phyloP scores from a whole-genome alignment of 106 monocot genomes.

The Apostasia shenzhenica region DNA sequence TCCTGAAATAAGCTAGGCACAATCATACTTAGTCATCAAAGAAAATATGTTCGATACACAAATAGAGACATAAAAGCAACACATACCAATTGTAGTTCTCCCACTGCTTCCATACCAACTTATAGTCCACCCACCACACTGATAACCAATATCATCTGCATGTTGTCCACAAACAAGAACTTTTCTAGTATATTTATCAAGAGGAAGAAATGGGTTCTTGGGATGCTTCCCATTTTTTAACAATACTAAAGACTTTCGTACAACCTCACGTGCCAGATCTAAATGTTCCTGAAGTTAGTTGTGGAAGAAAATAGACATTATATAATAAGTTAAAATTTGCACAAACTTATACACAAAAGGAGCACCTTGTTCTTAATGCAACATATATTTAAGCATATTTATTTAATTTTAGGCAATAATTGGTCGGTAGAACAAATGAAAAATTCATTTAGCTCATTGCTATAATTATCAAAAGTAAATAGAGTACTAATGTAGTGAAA shows the following conservation, averaged over 20 bases:
- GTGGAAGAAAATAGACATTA: not conserved
- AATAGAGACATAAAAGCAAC: too few species aligned
- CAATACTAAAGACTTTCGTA: slow-evolving; percentile 74
- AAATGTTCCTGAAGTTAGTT: slow-evolving; percentile 54
- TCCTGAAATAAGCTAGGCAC: too few species aligned
- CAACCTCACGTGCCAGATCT: slow-evolving; percentile 66
- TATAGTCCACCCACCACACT: slow-evolving; percentile 94
- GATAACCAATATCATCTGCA: slow-evolving; percentile 86
- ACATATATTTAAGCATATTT: too few species aligned
- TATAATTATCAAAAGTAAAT: too few species aligned
- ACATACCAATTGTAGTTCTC: slow-evolving; percentile 54
- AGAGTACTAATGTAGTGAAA: too few species aligned
- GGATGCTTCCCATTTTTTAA: slow-evolving; percentile 71
- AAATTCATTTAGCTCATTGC: too few species aligned
- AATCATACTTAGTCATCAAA: too few species aligned
- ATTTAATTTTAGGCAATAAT: too few species aligned
- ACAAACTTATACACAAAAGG: too few species aligned
- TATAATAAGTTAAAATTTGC: not conserved
- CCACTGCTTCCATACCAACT: slow-evolving; percentile 63
- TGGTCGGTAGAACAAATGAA: too few species aligned
- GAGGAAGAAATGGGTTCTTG: slow-evolving; percentile 55
- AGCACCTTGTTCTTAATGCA: too few species aligned
- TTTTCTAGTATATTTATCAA: slow-evolving; percentile 63
- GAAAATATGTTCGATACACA: too few species aligned
- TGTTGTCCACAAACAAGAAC: slow-evolving; percentile 76